Base-by-base conservation (phyloP, 1,139 yeast genomes). In the Keqinozyma sinolaborantium region DNA sequence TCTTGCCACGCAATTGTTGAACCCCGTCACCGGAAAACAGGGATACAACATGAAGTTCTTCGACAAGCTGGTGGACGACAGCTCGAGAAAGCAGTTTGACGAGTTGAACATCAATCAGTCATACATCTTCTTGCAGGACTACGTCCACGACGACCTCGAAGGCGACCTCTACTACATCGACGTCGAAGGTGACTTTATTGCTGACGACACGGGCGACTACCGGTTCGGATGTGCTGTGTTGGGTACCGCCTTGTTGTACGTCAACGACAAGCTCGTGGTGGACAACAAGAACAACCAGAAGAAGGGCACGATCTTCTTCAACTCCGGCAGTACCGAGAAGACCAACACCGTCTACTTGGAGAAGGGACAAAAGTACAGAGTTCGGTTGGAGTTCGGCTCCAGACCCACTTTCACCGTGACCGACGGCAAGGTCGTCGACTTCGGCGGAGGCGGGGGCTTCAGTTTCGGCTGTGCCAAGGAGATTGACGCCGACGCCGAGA, bases 271-370 rank as follows among this genome's bases (percentile, higher is more conserved):
- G 47, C 53, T 75, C 34, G 60, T 78, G 13, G 76, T 77, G 34
- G 82, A 78, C 46, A 77, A 77, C 54, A 70, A 68, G 45, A 71
- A 74, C 16, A 50, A 60, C 23, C 83, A 78, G 56, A 56, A 43
- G 11, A 52, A 50, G 19, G 83, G 83, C 24, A 50, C 56, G 11
- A 58, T 68, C 3, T 73, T 73, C 51, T 56, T 56, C 43, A 71
- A 73, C 16, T 30, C 39, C 21, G 80, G 79, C 31, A 66, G 80
- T 18, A 47, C 61, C 16, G 81, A 77, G 47, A 75, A 60, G 38
- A 60, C 48, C 8, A 68, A 67, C n/a, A 34, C 44, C 2, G 48
- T 65, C 14, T 26, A 47, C 4, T 53, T 78, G 39, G 60, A 59
- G 31, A 57, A 58, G 35, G 79, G 76, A 10, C 50, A 58, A 36